Base-by-base conservation (phyloP, 2,329 filamentous ascomycete genomes). In the Fusarium kyushuense region DNA sequence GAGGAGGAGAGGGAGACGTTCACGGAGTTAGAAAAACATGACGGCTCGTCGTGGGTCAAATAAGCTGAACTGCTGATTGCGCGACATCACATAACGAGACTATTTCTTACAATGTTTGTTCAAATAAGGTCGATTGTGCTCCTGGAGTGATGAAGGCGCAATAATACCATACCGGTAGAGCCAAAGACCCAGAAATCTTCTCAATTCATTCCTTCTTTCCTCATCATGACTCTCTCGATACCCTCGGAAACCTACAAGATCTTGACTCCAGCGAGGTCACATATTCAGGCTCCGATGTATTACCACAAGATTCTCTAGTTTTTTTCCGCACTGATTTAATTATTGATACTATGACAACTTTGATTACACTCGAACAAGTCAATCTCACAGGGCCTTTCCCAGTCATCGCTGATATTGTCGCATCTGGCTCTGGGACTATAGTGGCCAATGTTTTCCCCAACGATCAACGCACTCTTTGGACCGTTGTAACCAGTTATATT, bases 301-400 rank as follows among this genome's bases (percentile, higher is more conserved):
- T 32, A 38, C 45, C 35, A 6, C 47, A 57, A 33, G 52, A 57
- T 4, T 4, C 23, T 25, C 23, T n/a, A n/a, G n/a, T n/a, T n/a
- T n/a, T 12, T 25, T 74, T 75, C 25, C 79, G 73, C 16, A 29
- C 29, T 23, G 17, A 6, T 12, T 51, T 49, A 11, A 16, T 76
- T 41, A 16, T 23, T 41, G 32, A 32, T 8, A 36, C 8, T 21
- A 27, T 21, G 7, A 1, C 27, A 7, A 48, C 23, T 27, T 4
- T 78, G 47, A 79, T 58, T n/a, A 48, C 42, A 12, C 52, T 59
- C 6, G 57, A 67, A 1, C 52, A 80, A 7, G 87, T 90, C 72
- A 90, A 87, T 1, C 88, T 88, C 0, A 82, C 83, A 0, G 87
- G 87, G 76, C 80, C 91, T 1, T 79, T 91, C 12, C 89, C 89